Evolutionary conservation across 352 stramenopile species (phyloP), one percentile per base, ranked within the genome.

Genomic region (Pythium insidiosum): DNA sequence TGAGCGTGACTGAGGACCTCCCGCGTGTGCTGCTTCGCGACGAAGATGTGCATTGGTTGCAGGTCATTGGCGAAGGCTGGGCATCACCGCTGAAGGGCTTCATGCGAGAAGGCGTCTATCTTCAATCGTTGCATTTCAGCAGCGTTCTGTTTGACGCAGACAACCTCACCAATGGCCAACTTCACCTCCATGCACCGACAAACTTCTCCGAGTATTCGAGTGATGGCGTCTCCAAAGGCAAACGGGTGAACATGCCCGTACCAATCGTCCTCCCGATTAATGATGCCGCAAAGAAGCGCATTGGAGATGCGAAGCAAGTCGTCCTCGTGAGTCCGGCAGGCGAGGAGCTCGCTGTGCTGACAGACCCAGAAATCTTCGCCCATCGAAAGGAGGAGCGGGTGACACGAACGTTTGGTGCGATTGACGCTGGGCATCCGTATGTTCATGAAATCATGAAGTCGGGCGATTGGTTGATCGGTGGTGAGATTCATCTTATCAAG

Each of bases 301-400:
- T 99, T 53, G 84, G 90, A 36, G 55, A 73, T 16, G 69, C 51
- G 34, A 65, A 57, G 24, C 73, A 88, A 24, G 91, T 98, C 18
- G 92, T 97, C 19, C 73, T 99, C 12, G 90, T 97, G 2, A 96
- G 77, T 20, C 88, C 96, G 49, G 93, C 97, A 25, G 95, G 95
- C 19, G 63, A 96, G 19, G 94, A 95, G 21, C 75, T 98, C 1
- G 95, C 93, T 11, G 75, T 98, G 45, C 65, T 99, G 16, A 73
- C 78, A 12, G 68, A 97, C 63, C 93, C 95, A 1, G 95, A 99
- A 64, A 88, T 98, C 26, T 99, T 92, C 54, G 68, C 79, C 26
- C 97, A 99, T 63, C 88, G 95, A 38, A 98, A 98, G 71, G 94
- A 98, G 71, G 95, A 99, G 66, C 97, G 97, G 38, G 96, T 98